Base-by-base conservation (phyloP, 768 basidiomycete genomes). In the Hemileccinum impolitum region DNA sequence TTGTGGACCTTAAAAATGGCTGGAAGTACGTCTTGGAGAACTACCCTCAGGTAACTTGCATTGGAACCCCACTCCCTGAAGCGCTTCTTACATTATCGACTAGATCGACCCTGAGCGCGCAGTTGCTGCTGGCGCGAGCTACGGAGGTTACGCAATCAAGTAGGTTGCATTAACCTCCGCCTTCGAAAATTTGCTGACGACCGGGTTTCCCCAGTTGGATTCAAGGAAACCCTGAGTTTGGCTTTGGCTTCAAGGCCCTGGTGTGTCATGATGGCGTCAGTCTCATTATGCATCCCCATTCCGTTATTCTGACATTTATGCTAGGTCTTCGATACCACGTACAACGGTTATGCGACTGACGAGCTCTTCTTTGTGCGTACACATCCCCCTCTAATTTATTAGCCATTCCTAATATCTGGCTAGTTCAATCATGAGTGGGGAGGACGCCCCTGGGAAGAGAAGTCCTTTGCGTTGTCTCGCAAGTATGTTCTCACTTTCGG, bases 141-240 rank as follows among this genome's bases (percentile, higher is more conserved):
- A 86, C 74, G 90, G 91, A 32, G 93, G 91, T 51, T 92, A 88
- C 66, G 88, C 90, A 13, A 85, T 92, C 72, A 91, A 93, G 89
- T 90, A 59, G 15, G 77, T 48, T 4, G 21, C 28, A 25, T n/a
- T 41, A 25, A 10, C 39, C 39, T 43, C 23, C 25, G 19, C 19
- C 14, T 36, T 39, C 18, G 6, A 37, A 37, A 12, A 9, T n/a
- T 7, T n/a, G 50, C 37, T 56, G 32, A 58, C 34, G 35, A 40
- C 18, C 31, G 9, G 19, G 38, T 26, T 32, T 44, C 47, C 45
- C 25, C 40, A 95, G 93, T 66, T 96, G 91, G 91, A 94, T 96
- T 46, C 90, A 95, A 70, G 91, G 93, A 0, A 90, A 96, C 62
- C 89, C 90, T 10, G 92, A 95, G 58, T 90, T 76, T 54, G 84